Conservation (phyloP, 108 stramenopile genomes). For the Skeletonema marinoi region DNA sequence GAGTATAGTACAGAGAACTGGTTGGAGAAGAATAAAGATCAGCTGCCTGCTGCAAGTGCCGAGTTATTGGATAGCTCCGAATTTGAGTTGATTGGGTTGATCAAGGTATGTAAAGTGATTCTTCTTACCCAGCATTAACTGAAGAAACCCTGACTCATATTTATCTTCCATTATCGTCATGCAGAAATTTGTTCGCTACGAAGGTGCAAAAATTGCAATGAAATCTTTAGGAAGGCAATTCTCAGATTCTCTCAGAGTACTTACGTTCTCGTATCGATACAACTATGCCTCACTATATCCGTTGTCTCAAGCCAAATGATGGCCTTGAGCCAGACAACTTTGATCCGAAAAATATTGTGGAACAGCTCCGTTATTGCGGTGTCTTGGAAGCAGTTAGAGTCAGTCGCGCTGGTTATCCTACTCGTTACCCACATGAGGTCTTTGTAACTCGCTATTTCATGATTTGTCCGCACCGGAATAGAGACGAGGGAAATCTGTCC, state of each 20-base stretch:
- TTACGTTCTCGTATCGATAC: conserved; percentile 89
- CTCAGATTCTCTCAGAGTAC: conserved; percentile 84
- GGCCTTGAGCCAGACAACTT: conserved; percentile 77
- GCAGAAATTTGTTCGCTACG: conserved; percentile 52
- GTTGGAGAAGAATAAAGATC: conserved; percentile 94
- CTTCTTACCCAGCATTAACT: neutral
- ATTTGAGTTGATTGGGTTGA: conserved; percentile 43
- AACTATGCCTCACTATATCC: conserved; percentile 97
- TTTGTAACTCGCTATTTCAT: conserved; percentile 45
- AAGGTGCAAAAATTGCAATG: conserved; percentile 45
- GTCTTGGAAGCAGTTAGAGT: conserved; percentile 93
- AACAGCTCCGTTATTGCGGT: conserved; percentile 89
- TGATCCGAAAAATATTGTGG: conserved; percentile 81
- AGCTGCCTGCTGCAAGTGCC: conserved; percentile 83
- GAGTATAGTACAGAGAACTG: conserved; percentile 83
- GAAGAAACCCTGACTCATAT: neutral
- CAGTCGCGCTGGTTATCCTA: conserved; percentile 88
- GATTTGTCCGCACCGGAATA: conserved; percentile 38
- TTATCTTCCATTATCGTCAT: neutral
- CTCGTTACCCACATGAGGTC: conserved; percentile 80
- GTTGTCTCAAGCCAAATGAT: conserved; percentile 94
- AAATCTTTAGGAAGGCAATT: conserved; percentile 88
- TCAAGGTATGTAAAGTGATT: conserved; percentile 32
- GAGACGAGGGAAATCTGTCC: conserved; percentile 41
- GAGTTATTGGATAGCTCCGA: conserved; percentile 75